Conservation (phyloP, 192 early-diverging fungal genomes). For the Coemansia sp. region DNA sequence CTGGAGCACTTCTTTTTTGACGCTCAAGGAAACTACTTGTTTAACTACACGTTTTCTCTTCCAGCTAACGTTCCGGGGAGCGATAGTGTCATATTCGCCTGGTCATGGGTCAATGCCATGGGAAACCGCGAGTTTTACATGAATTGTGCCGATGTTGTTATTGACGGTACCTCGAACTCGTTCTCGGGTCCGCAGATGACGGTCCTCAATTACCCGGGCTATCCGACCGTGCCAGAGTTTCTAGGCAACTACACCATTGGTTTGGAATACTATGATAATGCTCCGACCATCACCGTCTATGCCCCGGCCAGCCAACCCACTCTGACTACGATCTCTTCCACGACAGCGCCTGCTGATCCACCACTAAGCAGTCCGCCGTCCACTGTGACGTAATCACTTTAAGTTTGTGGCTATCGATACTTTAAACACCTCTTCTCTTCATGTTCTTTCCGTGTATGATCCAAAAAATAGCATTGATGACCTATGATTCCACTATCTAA, state of each 20-base stretch:
- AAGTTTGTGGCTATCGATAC: too few species aligned
- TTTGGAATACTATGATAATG: constrained; percentile 24
- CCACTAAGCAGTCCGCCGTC: too few species aligned
- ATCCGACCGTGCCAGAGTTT: constrained; percentile 57
- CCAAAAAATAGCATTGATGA: not conserved
- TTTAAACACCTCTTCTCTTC: not conserved
- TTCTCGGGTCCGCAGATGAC: constrained; percentile 53
- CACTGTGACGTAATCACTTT: too few species aligned
- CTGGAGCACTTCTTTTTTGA: constrained; percentile 4
- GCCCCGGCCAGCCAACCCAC: too few species aligned
- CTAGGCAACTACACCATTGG: constrained; percentile 31
- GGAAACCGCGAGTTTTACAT: constrained; percentile 73
- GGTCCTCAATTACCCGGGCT: constrained; percentile 55
- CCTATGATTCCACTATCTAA: not conserved
- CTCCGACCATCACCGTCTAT: constrained; percentile 29
- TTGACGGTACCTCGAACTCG: constrained; percentile 39
- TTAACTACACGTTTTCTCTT: constrained; percentile 52
- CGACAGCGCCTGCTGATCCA: not conserved
- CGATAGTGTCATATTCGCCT: constrained; percentile 55
- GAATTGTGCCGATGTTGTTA: constrained; percentile 68
- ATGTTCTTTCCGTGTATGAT: constrained; percentile 1
- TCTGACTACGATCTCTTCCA: too few species aligned
- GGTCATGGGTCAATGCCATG: constrained; percentile 71
- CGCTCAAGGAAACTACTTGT: constrained; percentile 14
- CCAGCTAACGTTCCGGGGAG: constrained; percentile 44